These are phyloP conservation scores for Saccharomycopsis microspora DNA, from an alignment of 805 yeast genomes.

Conservation along the genomic window DNA sequence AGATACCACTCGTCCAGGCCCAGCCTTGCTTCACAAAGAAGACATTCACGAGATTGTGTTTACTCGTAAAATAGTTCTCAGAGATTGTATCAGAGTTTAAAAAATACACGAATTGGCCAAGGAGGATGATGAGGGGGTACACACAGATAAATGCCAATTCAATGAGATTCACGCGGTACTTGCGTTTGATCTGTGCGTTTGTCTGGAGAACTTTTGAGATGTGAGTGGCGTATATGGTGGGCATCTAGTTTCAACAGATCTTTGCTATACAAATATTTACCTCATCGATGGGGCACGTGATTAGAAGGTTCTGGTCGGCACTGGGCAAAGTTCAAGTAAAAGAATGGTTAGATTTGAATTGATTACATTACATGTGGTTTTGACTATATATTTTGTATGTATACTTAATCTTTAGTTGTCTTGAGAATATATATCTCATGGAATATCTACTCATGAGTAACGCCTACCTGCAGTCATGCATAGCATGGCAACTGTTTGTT, in stretches of 20 bases:
- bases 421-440: too few species aligned
- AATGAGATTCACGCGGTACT: background rate
- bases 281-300: too few species aligned
- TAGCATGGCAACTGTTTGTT: too few species aligned
- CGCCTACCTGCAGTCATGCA: too few species aligned
- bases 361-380: too few species aligned
- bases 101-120: constrained; percentile 10
- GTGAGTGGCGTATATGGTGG: background rate
- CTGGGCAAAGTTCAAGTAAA: too few species aligned
- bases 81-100: background rate
- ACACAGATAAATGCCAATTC: background rate
- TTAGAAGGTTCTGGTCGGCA: too few species aligned
- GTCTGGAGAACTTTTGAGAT: background rate
- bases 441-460: too few species aligned
- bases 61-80: constrained; percentile 30
- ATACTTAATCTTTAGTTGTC: too few species aligned
- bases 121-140: constrained; percentile 1
- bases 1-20: constrained; percentile 68
- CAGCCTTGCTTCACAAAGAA: constrained; percentile 83
- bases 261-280: too few species aligned
- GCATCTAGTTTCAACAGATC: background rate
- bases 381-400: too few species aligned
- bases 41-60: constrained; percentile 59
- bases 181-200: background rate
- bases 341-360: too few species aligned